phyloP scores from a whole-genome alignment of 768 basidiomycete genomes.

The Amanita rubescens region DNA sequence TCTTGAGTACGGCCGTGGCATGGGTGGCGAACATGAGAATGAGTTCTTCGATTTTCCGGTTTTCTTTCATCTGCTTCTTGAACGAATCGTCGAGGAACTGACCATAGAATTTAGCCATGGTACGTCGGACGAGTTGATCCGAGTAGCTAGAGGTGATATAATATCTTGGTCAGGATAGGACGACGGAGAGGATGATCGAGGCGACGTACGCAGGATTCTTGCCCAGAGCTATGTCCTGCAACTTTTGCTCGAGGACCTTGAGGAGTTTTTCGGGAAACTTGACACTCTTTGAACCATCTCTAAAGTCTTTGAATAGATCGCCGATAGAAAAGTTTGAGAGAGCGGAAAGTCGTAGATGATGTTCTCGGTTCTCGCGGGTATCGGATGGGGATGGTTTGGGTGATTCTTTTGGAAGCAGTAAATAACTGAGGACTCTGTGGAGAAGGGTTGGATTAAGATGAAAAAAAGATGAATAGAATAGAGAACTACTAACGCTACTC shows the following conservation, averaged over 20 bases:
- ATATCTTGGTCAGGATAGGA: too few species aligned
- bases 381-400: conserved; percentile 24
- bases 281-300: conserved; percentile 76
- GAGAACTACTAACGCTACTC: conserved; percentile 81
- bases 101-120: conserved; percentile 89
- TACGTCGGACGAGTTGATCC: conserved; percentile 83
- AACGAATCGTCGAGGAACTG: conserved; percentile 83
- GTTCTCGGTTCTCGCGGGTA: conserved; percentile 47
- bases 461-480: too few species aligned
- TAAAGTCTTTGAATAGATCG: conserved; percentile 74
- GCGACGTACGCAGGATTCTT: conserved; percentile 78
- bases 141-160: conserved; percentile 51
- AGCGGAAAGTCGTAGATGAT: conserved; percentile 62
- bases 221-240: conserved; percentile 92
- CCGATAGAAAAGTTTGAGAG: conserved; percentile 62
- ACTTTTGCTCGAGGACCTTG: conserved; percentile 81
- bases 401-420: conserved; percentile 54
- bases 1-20: conserved; percentile 81
- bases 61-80: conserved; percentile 89
- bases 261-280: conserved; percentile 93
- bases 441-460: conserved; percentile 11
- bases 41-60: conserved; percentile 94
- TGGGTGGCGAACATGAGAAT: conserved; percentile 94
- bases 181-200: too few species aligned
- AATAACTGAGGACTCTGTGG: conserved; percentile 61